Evolutionary conservation across 1,284 basidiomycete genomes (phyloP), one percentile per base, ranked within the genome.

Genomic region (Moesziomyces antarcticus): DNA sequence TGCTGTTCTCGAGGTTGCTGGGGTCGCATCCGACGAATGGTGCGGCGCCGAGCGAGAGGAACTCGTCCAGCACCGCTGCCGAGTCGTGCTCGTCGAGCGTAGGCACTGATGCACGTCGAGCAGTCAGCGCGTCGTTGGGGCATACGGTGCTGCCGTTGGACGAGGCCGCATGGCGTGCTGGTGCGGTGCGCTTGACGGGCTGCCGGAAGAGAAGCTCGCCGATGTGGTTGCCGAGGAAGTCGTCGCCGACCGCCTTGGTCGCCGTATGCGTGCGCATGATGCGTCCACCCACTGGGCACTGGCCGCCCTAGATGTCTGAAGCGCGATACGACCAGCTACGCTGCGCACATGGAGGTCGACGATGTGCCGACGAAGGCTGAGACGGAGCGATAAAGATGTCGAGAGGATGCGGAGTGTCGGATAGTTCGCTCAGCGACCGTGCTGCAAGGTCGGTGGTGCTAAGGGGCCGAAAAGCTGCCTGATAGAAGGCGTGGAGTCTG

Each of bases 211-310:
- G 71, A 8, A 73, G 62, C 53, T 73, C 61, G 47, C 71, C 71
- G 45, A 73, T 73, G 58, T 73, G 71, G 21, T 65, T 73, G 44
- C 60, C 71, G n/a, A 73, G 65, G 24, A 73, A 73, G 62, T 73
- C 71, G 45, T 65, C 46, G 24, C 57, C 61, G 33, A 69, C 61
- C 10, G 55, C 37, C 43, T 46, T 60, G 42, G 65, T 55, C n/a
- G 61, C 61, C 6, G 65, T 54, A 24, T 69, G 44, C 40, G 60
- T 64, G 37, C 55, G 70, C 70, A 73, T 73, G 45, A n/a, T 58
- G 37, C 30, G 9, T 10, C 10, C 11, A 33, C 30, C 30, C 30
- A 33, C 13, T 33, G 30, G 30, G 30, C 13, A 13, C 11, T 13
- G 25, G 25, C 25, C 30, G 30, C 30, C 30, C 30, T 33, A 13